Evolutionary conservation across 1,139 yeast genomes (phyloP).

Genomic region (Yamadazyma jaroonii): DNA sequence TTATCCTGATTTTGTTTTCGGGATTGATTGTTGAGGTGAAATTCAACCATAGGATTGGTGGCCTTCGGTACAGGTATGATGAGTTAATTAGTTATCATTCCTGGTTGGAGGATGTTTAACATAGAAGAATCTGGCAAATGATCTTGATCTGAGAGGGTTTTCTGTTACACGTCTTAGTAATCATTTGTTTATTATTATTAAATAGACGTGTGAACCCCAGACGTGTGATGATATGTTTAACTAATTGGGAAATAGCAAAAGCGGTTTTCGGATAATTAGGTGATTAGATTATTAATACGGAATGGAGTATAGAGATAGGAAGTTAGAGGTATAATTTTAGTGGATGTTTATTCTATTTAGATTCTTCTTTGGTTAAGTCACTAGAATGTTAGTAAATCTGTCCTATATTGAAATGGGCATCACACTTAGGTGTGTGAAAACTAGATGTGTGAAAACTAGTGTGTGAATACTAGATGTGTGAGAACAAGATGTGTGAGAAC

Average conservation of each 20-base stretch:
- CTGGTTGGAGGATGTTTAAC: too few relatives aligned
- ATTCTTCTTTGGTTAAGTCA: slow-evolving; percentile 43
- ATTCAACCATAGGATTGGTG: neutral
- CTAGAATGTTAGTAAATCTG: slow-evolving; percentile 17
- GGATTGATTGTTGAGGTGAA: slow-evolving; percentile 1
- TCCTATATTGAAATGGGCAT: too few relatives aligned
- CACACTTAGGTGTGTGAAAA: too few relatives aligned
- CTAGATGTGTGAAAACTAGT: neutral
- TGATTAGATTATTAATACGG: too few relatives aligned
- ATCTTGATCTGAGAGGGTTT: neutral
- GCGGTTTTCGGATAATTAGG: slow-evolving; percentile 3
- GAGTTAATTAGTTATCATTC: too few relatives aligned
- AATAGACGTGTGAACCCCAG: slow-evolving; percentile 1
- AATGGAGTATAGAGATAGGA: too few relatives aligned
- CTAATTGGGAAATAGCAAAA: slow-evolving; percentile 1
- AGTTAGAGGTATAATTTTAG: too few relatives aligned
- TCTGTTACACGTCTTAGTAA: slow-evolving; percentile 3
- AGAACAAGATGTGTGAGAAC: too few relatives aligned
- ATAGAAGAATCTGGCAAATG: too few relatives aligned
- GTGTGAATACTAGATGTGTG: too few relatives aligned
- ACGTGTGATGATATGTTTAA: slow-evolving; percentile 3
- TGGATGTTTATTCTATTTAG: slow-evolving; percentile 21
- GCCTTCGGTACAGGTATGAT: too few relatives aligned
- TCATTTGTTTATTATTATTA: slow-evolving; percentile 3
- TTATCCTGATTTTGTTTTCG: neutral